These are phyloP conservation scores for Uncinocarpus reesii DNA, from an alignment of 2,329 filamentous ascomycete genomes.

Conservation along the genomic window DNA sequence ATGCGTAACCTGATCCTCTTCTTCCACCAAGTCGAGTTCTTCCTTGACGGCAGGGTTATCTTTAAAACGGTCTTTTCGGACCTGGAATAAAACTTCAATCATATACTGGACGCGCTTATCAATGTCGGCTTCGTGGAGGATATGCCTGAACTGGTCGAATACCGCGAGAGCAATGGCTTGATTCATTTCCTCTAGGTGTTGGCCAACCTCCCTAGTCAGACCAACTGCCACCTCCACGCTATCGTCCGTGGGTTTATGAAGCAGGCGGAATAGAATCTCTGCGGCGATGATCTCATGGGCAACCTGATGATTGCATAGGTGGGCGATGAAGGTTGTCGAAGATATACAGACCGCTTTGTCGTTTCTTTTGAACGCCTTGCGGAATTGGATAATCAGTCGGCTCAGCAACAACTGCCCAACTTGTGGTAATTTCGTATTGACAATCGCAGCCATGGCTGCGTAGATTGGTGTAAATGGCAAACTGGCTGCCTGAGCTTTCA, in stretches of 20 bases:
- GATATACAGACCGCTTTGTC: conserved; percentile 93
- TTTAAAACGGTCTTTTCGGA: conserved; percentile 92
- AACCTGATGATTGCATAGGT: conserved; percentile 92
- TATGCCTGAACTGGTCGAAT: conserved; percentile 91
- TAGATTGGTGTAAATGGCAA: conserved; percentile 95
- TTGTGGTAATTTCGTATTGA: conserved; percentile 93
- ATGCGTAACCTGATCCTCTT: conserved; percentile 97
- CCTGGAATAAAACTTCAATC: conserved; percentile 95
- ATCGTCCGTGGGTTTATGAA: conserved; percentile 94
- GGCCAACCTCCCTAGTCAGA: conserved; percentile 82
- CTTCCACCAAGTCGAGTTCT: conserved; percentile 88
- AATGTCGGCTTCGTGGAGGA: conserved; percentile 91
- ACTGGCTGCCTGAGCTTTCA: conserved; percentile 96
- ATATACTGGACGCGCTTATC: conserved; percentile 99
- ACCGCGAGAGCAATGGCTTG: conserved; percentile 75
- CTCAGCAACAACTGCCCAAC: conserved; percentile 85
- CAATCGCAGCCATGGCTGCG: conserved; percentile 87
- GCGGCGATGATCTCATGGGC: conserved; percentile 87
- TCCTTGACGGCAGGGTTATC: conserved; percentile 84
- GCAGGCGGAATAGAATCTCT: conserved; percentile 80
- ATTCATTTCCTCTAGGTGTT: conserved; percentile 93
- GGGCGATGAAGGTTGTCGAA: conserved; percentile 87
- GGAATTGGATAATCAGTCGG: conserved; percentile 79
- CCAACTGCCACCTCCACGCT: conserved; percentile 96
- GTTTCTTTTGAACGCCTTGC: conserved; percentile 90